Base-by-base conservation (phyloP, 1,284 basidiomycete genomes). In the Caloboletus firmus region DNA sequence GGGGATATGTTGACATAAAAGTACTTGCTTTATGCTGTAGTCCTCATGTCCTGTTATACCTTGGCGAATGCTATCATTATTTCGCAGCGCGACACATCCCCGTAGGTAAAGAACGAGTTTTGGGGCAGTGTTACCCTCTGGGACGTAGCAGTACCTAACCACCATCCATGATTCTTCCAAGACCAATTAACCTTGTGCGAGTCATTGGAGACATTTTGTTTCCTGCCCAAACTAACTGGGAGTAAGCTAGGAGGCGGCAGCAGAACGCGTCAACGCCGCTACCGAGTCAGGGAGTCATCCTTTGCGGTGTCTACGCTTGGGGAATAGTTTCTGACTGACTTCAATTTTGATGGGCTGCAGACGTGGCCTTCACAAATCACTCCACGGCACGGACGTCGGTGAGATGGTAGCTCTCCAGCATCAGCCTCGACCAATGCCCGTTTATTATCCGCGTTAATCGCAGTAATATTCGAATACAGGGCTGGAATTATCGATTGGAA, bases 11-110 rank as follows among this genome's bases (percentile, higher is more conserved):
- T 54, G 65, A 57, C 56, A 52, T 53, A 55, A 66, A 69, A 67
- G 35, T 42, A 42, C 36, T 22, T 48, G 46, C 46, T 57, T 56
- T n/a, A 41, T 49, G 39, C 35, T 54, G 49, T 63, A 48, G 55
- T 58, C 52, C 12, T 56, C 59, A 22, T 59, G 57, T 61, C 55
- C 41, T 55, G 50, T 37, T 58, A 63, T 67, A 66, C 66, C 60
- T 57, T 51, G 47, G 64, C 45, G 55, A 71, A 69, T 66, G 48
- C 36, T 61, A 71, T 62, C 56, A 49, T 62, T 65, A 56, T 61
- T 70, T 63, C 64, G 69, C 63, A 60, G 63, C 41, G 58, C 59
- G 59, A 64, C 13, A 43, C 9, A 17, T 30, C 22, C 8, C 5
- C 30, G 28, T 13, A 10, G 9, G 24, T 22, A 22, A 18, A 28